A percentile compares a stretch with the other conserved stretches of the same genome.
These are phyloP conservation scores for Panicum miliaceum DNA, from an alignment of 176 grass and related monocot species.

Conservation along the genomic window DNA sequence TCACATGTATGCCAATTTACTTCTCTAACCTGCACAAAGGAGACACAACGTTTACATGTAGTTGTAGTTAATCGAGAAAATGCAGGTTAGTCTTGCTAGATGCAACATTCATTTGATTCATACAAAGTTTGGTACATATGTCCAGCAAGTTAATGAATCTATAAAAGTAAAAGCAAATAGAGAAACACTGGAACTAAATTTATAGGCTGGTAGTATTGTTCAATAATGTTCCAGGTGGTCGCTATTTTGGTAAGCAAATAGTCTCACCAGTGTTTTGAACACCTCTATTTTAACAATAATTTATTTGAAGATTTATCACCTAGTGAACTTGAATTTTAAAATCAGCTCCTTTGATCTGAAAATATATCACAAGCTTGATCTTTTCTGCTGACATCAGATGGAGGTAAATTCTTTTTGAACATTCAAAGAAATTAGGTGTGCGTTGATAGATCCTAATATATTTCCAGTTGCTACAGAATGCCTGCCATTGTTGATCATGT, in stretches of 20 bases:
- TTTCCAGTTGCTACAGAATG: not conserved
- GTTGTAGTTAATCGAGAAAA: not conserved
- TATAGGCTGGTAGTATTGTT: not conserved
- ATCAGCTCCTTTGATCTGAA: not conserved
- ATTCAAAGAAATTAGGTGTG: not conserved
- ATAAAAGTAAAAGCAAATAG: not conserved
- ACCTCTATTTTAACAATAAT: not conserved
- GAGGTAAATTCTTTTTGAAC: not conserved
- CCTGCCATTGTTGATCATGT: slow-evolving; percentile 14
- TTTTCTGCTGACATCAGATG: not conserved
- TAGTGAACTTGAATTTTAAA: not conserved
- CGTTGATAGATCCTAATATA: not conserved
- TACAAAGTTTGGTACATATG: not conserved
- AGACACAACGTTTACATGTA: not conserved
- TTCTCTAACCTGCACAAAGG: not conserved
- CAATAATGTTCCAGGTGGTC: not conserved
- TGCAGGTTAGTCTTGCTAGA: not conserved
- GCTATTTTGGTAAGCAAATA: not conserved
- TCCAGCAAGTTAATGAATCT: not conserved
- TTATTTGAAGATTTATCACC: slow-evolving; percentile 1
- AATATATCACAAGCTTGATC: not conserved
- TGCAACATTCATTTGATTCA: not conserved
- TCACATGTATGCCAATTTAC: not conserved
- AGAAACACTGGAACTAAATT: not conserved
- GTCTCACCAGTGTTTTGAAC: not conserved